phyloP scores from a whole-genome alignment of 176 grass and related monocot genomes.

The Areca catechu region DNA sequence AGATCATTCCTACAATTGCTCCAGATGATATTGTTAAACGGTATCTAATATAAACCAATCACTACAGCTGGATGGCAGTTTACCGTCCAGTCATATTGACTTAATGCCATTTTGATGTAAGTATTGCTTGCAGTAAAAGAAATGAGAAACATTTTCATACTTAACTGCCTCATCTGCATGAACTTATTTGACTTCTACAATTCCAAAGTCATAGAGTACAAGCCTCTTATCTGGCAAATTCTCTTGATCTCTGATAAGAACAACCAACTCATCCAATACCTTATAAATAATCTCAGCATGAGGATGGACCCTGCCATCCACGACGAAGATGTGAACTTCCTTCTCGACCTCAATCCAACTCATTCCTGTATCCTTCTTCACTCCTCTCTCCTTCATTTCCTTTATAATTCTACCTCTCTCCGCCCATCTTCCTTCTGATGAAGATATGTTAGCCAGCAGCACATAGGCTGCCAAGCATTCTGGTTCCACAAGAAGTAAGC shows the following conservation, averaged over 20 bases:
- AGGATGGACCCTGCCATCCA: constrained; percentile 24
- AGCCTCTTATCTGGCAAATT: constrained; percentile 18
- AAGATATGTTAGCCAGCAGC: constrained; percentile 68
- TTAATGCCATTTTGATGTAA: no score
- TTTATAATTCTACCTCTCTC: constrained; percentile 55
- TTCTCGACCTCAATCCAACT: constrained; percentile 79
- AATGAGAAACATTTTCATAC: no score
- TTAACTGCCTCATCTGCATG: no score
- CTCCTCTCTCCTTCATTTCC: constrained; percentile 48
- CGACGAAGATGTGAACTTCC: constrained; percentile 35
- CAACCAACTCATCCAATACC: constrained; percentile 29
- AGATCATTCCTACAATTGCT: no score
- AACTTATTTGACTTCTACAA: background rate
- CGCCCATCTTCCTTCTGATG: constrained; percentile 47
- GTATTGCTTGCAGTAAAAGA: no score
- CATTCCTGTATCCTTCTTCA: constrained; percentile 79
- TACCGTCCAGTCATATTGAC: no score
- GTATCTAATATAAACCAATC: no score
- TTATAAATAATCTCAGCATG: constrained; percentile 24
- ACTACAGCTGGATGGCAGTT: no score
- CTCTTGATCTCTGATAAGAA: constrained; percentile 33
- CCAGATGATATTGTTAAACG: no score
- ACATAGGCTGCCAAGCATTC: constrained; percentile 51
- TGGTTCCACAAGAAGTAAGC: constrained; percentile 40
- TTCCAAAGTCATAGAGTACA: constrained; percentile 7